Evolutionary conservation across 2,329 filamentous ascomycete genomes (phyloP).

Genomic region (Paraphoma chrysanthemicola): DNA sequence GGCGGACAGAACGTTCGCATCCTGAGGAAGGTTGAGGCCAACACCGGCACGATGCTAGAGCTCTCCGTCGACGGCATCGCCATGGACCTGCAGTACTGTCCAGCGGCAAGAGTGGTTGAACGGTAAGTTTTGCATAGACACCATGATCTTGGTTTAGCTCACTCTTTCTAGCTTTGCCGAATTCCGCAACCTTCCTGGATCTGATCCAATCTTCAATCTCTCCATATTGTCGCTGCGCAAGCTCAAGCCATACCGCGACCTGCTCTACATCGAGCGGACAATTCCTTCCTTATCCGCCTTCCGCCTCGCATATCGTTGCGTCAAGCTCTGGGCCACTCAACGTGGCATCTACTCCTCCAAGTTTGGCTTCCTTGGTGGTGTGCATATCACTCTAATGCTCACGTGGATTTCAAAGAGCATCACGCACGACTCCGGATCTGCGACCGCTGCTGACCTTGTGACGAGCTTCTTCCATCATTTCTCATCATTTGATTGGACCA

Average conservation of each 20-base stretch:
- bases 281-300: slow-evolving; percentile 67
- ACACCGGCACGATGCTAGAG: slow-evolving; percentile 69
- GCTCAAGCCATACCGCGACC: slow-evolving; percentile 69
- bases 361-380: slow-evolving; percentile 70
- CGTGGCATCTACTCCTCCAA: slow-evolving; percentile 70
- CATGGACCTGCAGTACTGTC: slow-evolving; percentile 72
- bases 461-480: slow-evolving; percentile 70
- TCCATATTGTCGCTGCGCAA: slow-evolving; percentile 65
- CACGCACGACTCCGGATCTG: slow-evolving; percentile 27
- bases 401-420: slow-evolving; percentile 64
- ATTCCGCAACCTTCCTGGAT: slow-evolving; percentile 53
- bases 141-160: background rate
- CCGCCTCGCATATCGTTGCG: slow-evolving; percentile 63
- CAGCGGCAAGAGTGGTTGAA: slow-evolving; percentile 63
- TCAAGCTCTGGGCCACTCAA: slow-evolving; percentile 68
- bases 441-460: slow-evolving; percentile 61
- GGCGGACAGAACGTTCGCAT: slow-evolving; percentile 55
- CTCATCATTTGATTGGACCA: slow-evolving; percentile 65
- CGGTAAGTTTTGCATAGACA: slow-evolving; percentile 41
- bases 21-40: slow-evolving; percentile 64
- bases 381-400: slow-evolving; percentile 69
- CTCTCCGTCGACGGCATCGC: slow-evolving; percentile 64
- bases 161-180: slow-evolving; percentile 43
- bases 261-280: slow-evolving; percentile 66
- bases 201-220: slow-evolving; percentile 63